Percentiles rank a stretch among this genome's conserved stretches.
These are phyloP conservation scores for Pseudozyma sp. DNA, from an alignment of 1,284 basidiomycete species.

Conservation along the genomic window DNA sequence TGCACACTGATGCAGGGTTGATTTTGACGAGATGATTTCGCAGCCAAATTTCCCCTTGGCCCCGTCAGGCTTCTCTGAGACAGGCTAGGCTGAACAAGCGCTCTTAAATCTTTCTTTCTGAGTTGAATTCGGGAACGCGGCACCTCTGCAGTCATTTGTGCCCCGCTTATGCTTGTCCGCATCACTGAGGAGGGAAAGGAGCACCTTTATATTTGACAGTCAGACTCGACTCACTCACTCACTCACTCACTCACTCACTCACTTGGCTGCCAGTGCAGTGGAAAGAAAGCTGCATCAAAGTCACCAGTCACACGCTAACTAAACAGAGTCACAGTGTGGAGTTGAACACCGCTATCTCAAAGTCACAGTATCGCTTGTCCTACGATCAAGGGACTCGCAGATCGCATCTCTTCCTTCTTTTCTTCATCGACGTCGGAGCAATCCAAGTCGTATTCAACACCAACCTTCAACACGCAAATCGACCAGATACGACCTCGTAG, in stretches of 20 bases:
- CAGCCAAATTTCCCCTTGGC: background rate
- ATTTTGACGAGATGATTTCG: background rate
- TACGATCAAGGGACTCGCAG: background rate
- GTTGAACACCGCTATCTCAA: background rate
- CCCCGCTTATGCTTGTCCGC: background rate
- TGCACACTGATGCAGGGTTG: constrained; percentile 24
- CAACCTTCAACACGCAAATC: background rate
- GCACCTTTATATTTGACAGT: background rate
- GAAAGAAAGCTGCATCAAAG: background rate
- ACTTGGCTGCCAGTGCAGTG: too few species aligned
- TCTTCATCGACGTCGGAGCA: constrained; percentile 22
- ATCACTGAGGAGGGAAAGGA: background rate
- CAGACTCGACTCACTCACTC: background rate
- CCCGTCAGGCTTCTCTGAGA: too few species aligned
- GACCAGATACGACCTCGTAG: too few species aligned
- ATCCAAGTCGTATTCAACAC: constrained; percentile 5
- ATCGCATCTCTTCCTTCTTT: constrained; percentile 4
- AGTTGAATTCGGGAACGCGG: background rate
- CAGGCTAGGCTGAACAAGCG: too few species aligned
- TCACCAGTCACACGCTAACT: background rate
- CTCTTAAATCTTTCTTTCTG: too few species aligned
- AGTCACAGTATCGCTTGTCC: background rate
- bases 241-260: background rate
- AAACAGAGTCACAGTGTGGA: constrained; percentile 11
- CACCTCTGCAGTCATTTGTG: background rate